Evolutionary conservation across 352 stramenopile genomes (phyloP).

Genomic region (Phytophthora macrochlamydospora): DNA sequence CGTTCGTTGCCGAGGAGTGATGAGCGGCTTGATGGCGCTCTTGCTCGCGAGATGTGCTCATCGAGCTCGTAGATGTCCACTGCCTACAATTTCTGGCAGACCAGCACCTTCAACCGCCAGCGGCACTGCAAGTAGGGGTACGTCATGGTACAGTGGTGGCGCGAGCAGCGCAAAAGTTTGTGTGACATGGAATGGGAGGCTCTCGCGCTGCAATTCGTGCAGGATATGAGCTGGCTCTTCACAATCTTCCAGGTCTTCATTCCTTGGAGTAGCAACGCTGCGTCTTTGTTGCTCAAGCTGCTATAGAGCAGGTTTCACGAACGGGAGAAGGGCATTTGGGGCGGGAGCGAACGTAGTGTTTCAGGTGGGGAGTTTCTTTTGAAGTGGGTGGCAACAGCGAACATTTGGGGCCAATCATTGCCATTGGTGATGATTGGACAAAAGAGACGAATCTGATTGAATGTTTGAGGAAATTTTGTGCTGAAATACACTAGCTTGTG

Average conservation of each 20-base stretch:
- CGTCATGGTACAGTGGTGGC: constrained; percentile 4
- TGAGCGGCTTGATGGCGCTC: not conserved
- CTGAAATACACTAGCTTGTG: constrained; percentile 1
- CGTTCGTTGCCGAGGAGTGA: not conserved
- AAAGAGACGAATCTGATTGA: constrained; percentile 9
- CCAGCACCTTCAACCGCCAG: constrained; percentile 11
- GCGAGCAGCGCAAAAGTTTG: constrained; percentile 5
- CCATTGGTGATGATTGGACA: constrained; percentile 2
- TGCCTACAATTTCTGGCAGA: constrained; percentile 5
- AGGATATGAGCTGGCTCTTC: not conserved
- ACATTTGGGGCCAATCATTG: not conserved
- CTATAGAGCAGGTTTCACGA: constrained; percentile 12
- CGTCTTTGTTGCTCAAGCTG: constrained; percentile 1
- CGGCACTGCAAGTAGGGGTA: constrained; percentile 1
- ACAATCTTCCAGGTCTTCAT: not conserved
- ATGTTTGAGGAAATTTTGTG: too few species aligned
- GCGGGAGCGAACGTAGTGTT: not conserved
- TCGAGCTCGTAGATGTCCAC: constrained; percentile 6
- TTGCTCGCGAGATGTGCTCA: not conserved
- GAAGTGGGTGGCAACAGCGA: not conserved
- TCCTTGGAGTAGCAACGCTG: constrained; percentile 5
- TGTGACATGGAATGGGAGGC: constrained; percentile 9
- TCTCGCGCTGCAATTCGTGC: not conserved
- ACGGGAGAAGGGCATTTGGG: constrained; percentile 3
- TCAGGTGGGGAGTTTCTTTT: not conserved